These are phyloP conservation scores for Syncephalastrum contaminatum DNA, from an alignment of 371 early-diverging fungal genomes.

Conservation along the genomic window DNA sequence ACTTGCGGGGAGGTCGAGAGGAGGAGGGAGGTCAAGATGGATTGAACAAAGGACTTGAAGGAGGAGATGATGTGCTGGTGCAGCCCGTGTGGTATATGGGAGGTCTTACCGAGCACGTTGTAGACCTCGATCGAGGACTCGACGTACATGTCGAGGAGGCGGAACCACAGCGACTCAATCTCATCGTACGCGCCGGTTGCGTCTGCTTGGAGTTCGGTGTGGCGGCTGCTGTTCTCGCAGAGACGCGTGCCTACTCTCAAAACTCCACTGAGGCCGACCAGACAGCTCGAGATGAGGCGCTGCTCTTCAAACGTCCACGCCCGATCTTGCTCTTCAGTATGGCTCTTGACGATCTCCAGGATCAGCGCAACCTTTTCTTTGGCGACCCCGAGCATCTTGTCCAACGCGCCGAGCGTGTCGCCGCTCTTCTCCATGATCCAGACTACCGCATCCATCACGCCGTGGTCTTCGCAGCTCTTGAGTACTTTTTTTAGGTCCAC, in stretches of 20 bases:
- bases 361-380: slow-evolving; percentile 49
- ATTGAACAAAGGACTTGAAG: slow-evolving; percentile 65
- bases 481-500: slow-evolving; percentile 60
- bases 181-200: slow-evolving; percentile 28
- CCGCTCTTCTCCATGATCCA: slow-evolving; percentile 80
- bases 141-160: slow-evolving; percentile 62
- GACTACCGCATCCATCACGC: slow-evolving; percentile 70
- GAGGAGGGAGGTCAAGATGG: slow-evolving; percentile 60
- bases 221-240: slow-evolving; percentile 54
- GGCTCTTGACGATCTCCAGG: slow-evolving; percentile 37
- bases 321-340: slow-evolving; percentile 17
- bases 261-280: slow-evolving; percentile 62
- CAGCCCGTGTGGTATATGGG: slow-evolving; percentile 21
- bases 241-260: slow-evolving; percentile 59
- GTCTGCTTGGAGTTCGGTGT: slow-evolving; percentile 5
- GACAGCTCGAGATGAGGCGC: slow-evolving; percentile 44
- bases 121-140: slow-evolving; percentile 48
- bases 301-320: slow-evolving; percentile 62
- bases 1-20: slow-evolving; percentile 69
- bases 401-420: slow-evolving; percentile 65
- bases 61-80: slow-evolving; percentile 48
- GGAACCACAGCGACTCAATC: slow-evolving; percentile 69
- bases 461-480: slow-evolving; percentile 54
- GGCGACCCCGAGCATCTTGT: slow-evolving; percentile 63
- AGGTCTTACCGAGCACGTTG: slow-evolving; percentile 17